Conservation (phyloP, 1,284 basidiomycete genomes). For the Puccinia horiana region DNA sequence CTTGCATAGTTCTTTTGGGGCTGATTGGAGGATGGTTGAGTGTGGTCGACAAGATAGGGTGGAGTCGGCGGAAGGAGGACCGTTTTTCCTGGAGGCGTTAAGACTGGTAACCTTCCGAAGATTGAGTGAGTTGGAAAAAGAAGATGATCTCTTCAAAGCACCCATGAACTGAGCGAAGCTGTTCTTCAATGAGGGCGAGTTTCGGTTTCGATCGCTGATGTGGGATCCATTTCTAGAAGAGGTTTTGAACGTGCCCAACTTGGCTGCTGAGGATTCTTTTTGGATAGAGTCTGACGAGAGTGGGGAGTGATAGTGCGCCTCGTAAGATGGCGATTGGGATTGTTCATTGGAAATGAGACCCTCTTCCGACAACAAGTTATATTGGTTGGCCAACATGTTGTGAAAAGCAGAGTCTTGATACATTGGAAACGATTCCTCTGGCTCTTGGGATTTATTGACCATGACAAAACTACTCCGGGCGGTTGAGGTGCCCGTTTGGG, state of each 20-base stretch:
- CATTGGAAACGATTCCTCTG: neutral
- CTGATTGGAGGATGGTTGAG: neutral
- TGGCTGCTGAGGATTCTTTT: neutral
- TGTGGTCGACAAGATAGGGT: neutral
- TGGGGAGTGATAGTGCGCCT: constrained; percentile 4
- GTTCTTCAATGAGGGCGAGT: neutral
- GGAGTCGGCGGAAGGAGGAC: neutral
- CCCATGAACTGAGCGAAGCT: constrained; percentile 7
- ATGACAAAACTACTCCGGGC: constrained; percentile 18
- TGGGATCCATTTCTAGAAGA: neutral
- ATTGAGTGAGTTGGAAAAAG: constrained; percentile 4
- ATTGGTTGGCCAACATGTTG: constrained; percentile 24
- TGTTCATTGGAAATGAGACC: neutral
- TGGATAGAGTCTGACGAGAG: neutral
- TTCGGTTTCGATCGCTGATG: neutral
- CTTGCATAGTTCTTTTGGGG: neutral
- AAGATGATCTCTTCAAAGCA: constrained; percentile 21
- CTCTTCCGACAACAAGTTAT: constrained; percentile 18
- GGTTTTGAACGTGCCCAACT: neutral
- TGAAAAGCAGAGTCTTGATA: constrained; percentile 24
- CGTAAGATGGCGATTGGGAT: constrained; percentile 2
- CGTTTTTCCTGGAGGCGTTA: neutral
- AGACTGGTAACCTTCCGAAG: neutral
- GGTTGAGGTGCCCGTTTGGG: neutral
- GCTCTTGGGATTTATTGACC: constrained; percentile 6